phyloP scores from a whole-genome alignment of 1,284 basidiomycete species.

The Schizophyllum amplum region DNA sequence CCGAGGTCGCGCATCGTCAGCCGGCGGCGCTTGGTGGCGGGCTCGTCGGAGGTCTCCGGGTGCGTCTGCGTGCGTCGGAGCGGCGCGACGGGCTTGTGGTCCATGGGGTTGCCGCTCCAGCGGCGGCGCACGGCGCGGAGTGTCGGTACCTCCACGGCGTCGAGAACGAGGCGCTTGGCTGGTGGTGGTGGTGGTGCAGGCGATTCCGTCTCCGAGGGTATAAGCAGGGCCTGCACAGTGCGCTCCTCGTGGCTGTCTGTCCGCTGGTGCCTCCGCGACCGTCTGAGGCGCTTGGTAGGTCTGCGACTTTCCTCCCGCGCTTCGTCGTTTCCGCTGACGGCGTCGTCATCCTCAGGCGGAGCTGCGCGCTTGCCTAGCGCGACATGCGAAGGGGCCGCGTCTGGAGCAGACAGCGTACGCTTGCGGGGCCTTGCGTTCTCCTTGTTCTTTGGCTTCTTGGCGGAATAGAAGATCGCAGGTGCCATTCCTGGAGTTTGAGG shows the following conservation, averaged over 20 bases:
- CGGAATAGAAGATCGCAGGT: background rate
- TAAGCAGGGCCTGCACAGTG: background rate
- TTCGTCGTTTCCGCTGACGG: background rate
- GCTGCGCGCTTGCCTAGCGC: background rate
- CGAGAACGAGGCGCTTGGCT: conserved; percentile 26
- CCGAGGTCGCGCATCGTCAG: background rate
- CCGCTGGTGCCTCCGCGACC: background rate
- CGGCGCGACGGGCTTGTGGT: background rate
- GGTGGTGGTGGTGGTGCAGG: too few relatives aligned
- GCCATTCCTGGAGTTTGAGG: background rate
- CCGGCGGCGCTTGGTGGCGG: background rate
- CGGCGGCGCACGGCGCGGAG: conserved; percentile 21
- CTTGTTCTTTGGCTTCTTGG: background rate
- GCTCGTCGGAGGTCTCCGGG: background rate
- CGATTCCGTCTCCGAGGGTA: background rate
- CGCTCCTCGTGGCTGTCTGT: background rate
- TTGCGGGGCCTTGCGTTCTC: background rate
- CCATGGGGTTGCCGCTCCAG: background rate
- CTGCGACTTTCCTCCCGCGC: background rate
- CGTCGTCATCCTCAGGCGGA: background rate
- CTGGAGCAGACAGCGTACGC: background rate
- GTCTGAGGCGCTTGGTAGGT: background rate
- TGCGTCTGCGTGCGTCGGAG: background rate
- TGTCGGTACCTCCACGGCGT: conserved; percentile 45
- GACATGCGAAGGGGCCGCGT: background rate